Evolutionary conservation across 345 rosid genomes (phyloP).

Genomic region (Hirschfeldia incana): DNA sequence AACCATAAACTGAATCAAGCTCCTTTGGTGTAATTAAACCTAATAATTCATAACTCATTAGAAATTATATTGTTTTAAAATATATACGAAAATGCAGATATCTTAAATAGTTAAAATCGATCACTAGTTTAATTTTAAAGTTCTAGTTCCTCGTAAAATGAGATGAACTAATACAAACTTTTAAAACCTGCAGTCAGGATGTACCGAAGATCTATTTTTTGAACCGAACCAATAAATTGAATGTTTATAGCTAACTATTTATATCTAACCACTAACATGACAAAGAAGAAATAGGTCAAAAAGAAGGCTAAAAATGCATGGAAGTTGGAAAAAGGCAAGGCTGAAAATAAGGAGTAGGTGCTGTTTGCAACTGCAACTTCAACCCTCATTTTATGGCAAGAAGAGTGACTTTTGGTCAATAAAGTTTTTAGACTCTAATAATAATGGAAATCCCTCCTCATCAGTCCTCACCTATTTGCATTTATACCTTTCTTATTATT

Average conservation of each 20-base stretch:
- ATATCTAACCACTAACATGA: not conserved
- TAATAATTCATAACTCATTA: not conserved
- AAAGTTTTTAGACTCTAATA: constrained; percentile 23
- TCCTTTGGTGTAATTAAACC: not conserved
- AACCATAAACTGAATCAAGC: not conserved
- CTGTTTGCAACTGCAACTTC: constrained; percentile 14
- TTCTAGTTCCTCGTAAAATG: not conserved
- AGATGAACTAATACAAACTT: not conserved
- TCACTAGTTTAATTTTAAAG: not conserved
- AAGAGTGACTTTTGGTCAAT: constrained; percentile 37
- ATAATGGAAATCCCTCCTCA: not conserved
- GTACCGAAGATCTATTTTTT: not conserved
- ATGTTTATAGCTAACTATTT: not conserved
- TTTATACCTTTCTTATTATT: constrained; percentile 27
- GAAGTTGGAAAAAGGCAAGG: constrained; percentile 21
- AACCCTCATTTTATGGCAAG: constrained; percentile 30
- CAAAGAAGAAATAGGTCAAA: constrained; percentile 6
- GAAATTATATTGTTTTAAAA: not conserved
- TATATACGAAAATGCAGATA: not conserved
- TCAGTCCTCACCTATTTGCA: constrained; percentile 20
- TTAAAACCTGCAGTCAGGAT: not conserved
- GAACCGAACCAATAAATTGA: not conserved
- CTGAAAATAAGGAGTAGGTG: constrained; percentile 38
- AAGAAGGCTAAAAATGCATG: constrained; percentile 27
- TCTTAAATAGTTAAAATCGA: not conserved